Conservation (phyloP, 768 basidiomycete genomes). For the Termitomyces sp. region DNA sequence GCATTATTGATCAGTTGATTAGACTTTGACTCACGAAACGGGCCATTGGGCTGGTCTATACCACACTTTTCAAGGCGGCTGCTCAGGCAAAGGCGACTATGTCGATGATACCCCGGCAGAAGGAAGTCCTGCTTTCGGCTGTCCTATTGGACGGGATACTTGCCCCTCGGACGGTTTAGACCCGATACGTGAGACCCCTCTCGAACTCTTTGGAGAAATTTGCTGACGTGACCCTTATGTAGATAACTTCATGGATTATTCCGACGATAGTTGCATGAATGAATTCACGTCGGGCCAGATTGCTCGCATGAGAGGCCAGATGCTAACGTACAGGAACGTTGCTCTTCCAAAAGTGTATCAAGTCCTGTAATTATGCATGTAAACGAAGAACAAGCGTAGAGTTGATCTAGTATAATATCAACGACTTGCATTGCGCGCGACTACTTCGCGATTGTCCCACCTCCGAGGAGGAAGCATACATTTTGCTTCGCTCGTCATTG, state of each 20-base stretch:
- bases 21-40: conserved; percentile 51
- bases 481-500: neutral
- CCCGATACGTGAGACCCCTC: conserved; percentile 26
- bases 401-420: neutral
- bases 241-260: conserved; percentile 49
- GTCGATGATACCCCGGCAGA: conserved; percentile 43
- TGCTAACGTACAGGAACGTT: conserved; percentile 39
- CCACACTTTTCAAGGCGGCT: conserved; percentile 54
- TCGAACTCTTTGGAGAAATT: neutral
- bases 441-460: neutral
- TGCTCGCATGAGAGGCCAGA: conserved; percentile 31
- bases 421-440: neutral
- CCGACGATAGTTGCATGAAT: conserved; percentile 43
- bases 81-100: conserved; percentile 31
- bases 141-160: conserved; percentile 27
- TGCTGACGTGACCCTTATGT: conserved; percentile 2
- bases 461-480: neutral
- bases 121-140: conserved; percentile 34
- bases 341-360: conserved; percentile 16
- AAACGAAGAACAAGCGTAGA: neutral
- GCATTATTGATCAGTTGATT: neutral
- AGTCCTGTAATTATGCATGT: neutral
- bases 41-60: conserved; percentile 58
- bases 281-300: conserved; percentile 39
- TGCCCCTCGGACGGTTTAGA: conserved; percentile 28